Evolutionary conservation across 768 basidiomycete species (phyloP).

Genomic region (Sutorius australiensis): DNA sequence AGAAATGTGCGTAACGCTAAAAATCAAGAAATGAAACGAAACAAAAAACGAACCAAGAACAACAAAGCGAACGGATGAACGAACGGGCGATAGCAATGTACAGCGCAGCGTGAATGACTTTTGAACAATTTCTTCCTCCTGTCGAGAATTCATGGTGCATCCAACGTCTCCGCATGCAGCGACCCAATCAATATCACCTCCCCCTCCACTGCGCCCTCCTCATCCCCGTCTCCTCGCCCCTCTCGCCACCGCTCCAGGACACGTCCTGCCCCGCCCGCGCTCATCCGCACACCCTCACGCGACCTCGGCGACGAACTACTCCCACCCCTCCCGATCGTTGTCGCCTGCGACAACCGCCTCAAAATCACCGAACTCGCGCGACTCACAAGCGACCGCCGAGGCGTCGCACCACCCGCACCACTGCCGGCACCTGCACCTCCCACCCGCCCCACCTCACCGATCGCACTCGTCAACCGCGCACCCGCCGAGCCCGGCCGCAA

Average conservation of each 20-base stretch:
- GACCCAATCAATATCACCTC: conserved; percentile 23
- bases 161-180: conserved; percentile 1
- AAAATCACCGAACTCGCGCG: conserved; percentile 28
- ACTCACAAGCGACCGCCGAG: conserved; percentile 20
- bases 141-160: background rate
- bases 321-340: conserved; percentile 4
- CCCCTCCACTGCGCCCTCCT: conserved; percentile 1
- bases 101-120: background rate
- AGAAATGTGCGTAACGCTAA: background rate
- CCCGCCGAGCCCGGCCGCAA: conserved; percentile 26
- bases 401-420: background rate
- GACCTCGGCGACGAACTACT: background rate
- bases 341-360: conserved; percentile 22
- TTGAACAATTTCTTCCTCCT: background rate
- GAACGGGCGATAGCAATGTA: background rate
- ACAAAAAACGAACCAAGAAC: background rate
- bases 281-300: conserved; percentile 2
- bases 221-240: background rate
- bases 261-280: background rate
- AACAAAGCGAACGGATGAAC: background rate
- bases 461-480: conserved; percentile 17
- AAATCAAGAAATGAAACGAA: background rate
- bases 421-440: background rate
- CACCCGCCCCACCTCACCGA: background rate
- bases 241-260: conserved; percentile 1